Evolutionary conservation across 2,329 filamentous ascomycete genomes (phyloP), one percentile per base, ranked within the genome.

Genomic region (Talaromyces piceae): DNA sequence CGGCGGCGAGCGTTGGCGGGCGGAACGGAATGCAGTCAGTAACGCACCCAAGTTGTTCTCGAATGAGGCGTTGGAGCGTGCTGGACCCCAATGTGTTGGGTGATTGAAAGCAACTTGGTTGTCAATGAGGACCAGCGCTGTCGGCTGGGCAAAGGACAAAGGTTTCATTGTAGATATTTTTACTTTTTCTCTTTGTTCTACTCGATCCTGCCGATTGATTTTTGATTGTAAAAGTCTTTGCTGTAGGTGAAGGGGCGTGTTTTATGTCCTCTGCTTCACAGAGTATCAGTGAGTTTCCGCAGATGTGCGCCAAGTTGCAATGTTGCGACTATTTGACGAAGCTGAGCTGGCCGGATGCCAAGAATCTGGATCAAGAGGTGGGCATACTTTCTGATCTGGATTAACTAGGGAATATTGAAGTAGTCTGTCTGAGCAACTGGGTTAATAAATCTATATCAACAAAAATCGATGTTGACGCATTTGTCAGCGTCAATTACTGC

Each of bases 121-220:
- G 60, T 78, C 74, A 49, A 77, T 74, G 9, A 77, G 59, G 47
- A 77, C 63, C 28, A 77, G 64, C 5, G 70, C 73, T 1, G 73
- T 75, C 25, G 62, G 67, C 4, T 54, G 45, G 26, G 33, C 20
- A 39, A 52, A 52, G 33, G 50, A 27, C 20, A 52, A 45, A 23
- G 50, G 28, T 22, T 33, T 43, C 49, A 51, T 51, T 27, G 30
- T 47, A n/a, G 6, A 7, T 18, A 22, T 23, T 43, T 20, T 41
- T 22, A 9, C 39, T 43, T 25, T 43, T 13, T n/a, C 12, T 25
- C n/a, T 26, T 37, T 5, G 16, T 37, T 13, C 12, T 37, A n/a
- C 6, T 6, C 11, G 26, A 28, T 28, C 26, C 26, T 37, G 31
- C 16, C 16, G 12, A n/a, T 37, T 37, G 6, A 28, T 28, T 28